These are phyloP conservation scores for Paramarasmius palmivorus DNA, from an alignment of 1,284 basidiomycete genomes.

Conservation along the genomic window DNA sequence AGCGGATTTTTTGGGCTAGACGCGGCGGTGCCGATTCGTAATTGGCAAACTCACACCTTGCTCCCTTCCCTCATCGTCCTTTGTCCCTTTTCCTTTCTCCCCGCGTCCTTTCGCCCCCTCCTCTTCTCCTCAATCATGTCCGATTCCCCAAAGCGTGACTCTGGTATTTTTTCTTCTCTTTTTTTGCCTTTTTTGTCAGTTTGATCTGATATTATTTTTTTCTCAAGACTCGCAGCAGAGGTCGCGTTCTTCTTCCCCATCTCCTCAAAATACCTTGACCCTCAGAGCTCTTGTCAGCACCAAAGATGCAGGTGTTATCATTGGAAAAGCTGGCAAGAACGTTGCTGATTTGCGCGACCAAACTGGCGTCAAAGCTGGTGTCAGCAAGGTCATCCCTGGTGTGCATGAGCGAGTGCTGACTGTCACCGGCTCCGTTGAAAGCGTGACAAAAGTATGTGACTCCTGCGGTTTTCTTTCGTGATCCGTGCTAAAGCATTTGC, in stretches of 20 bases:
- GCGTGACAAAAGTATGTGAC: slow-evolving; percentile 80
- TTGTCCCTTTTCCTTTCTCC: slow-evolving; percentile 26
- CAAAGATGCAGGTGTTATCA: slow-evolving; percentile 96
- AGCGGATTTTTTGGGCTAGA: not conserved
- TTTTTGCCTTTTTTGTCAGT: slow-evolving; percentile 16
- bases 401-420: slow-evolving; percentile 97
- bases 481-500: slow-evolving; percentile 14
- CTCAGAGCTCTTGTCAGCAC: slow-evolving; percentile 93
- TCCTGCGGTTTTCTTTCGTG: slow-evolving; percentile 7
- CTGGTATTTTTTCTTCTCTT: slow-evolving; percentile 38
- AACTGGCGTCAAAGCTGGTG: slow-evolving; percentile 96
- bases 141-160: slow-evolving; percentile 53
- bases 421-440: slow-evolving; percentile 89
- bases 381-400: slow-evolving; percentile 96
- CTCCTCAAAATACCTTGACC: slow-evolving; percentile 72
- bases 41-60: slow-evolving; percentile 12
- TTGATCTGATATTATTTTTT: slow-evolving; percentile 15
- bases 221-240: slow-evolving; percentile 47
- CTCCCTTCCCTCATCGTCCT: slow-evolving; percentile 17
- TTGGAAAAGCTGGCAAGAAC: slow-evolving; percentile 95
- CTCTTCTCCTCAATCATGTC: slow-evolving; percentile 48
- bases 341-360: slow-evolving; percentile 94
- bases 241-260: slow-evolving; percentile 68
- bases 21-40: slow-evolving; percentile 7
- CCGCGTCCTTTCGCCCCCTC: slow-evolving; percentile 30